Evolutionary conservation across 768 basidiomycete genomes (phyloP).

Genomic region (Amanita phalloides): DNA sequence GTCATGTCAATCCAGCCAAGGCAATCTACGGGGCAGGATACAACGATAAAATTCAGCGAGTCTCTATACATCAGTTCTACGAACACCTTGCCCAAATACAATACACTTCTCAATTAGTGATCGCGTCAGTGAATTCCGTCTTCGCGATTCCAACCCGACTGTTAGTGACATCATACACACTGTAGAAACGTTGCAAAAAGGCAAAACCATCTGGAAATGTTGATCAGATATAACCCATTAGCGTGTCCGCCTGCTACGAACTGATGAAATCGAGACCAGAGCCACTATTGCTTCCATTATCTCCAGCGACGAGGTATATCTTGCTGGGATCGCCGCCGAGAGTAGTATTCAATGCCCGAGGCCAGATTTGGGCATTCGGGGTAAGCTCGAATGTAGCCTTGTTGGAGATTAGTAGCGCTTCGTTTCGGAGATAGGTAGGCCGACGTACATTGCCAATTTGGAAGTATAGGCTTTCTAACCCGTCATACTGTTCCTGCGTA

Average conservation of each 20-base stretch:
- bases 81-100: neutral
- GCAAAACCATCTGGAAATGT: conserved; percentile 36
- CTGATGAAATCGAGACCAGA: conserved; percentile 52
- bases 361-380: conserved; percentile 58
- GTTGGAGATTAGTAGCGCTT: neutral
- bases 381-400: conserved; percentile 41
- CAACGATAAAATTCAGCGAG: no score
- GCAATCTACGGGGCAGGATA: no score
- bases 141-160: conserved; percentile 25
- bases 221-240: neutral
- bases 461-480: conserved; percentile 43
- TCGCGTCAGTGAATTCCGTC: conserved; percentile 23
- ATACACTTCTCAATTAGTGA: conserved; percentile 19
- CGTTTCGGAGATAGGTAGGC: neutral
- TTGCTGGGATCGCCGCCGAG: conserved; percentile 38
- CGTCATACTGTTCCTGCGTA: conserved; percentile 33
- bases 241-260: conserved; percentile 15
- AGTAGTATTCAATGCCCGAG: conserved; percentile 35
- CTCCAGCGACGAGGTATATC: conserved; percentile 45
- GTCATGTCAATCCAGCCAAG: no score
- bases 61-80: no score
- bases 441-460: conserved; percentile 30
- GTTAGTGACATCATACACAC: conserved; percentile 35
- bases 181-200: conserved; percentile 55
- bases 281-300: conserved; percentile 37